A percentile compares a stretch with the other conserved stretches of the same genome.
Conservation (phyloP, 1,284 basidiomycete species). For the Sanghuangporus weigelae region DNA sequence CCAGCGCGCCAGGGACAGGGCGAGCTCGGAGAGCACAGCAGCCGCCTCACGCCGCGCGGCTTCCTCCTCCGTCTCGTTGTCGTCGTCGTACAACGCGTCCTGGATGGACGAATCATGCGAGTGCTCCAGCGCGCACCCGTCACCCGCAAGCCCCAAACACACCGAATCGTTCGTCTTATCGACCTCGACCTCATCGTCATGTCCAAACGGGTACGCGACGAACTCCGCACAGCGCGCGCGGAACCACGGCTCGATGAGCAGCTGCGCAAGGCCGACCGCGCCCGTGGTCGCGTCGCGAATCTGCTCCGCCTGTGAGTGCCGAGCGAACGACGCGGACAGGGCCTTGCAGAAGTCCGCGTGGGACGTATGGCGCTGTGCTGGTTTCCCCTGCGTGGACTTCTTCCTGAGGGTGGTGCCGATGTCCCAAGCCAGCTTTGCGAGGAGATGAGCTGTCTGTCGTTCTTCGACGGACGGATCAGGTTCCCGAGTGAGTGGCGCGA, state of each 20-base stretch:
- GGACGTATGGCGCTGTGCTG: conserved; percentile 40
- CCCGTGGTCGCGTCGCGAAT: conserved; percentile 60
- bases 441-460: conserved; percentile 26
- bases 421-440: conserved; percentile 54
- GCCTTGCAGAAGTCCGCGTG: conserved; percentile 67
- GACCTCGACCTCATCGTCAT: conserved; percentile 3
- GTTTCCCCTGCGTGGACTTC: conserved; percentile 26
- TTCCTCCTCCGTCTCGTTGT: not conserved
- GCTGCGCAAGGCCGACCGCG: conserved; percentile 58
- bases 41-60: conserved; percentile 6
- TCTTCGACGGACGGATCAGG: conserved; percentile 16
- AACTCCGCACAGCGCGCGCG: conserved; percentile 21
- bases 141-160: conserved; percentile 13
- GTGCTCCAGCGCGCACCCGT: conserved; percentile 12
- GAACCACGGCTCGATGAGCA: conserved; percentile 65
- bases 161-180: not conserved
- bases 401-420: conserved; percentile 9
- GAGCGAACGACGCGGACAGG: conserved; percentile 56
- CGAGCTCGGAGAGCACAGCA: conserved; percentile 6
- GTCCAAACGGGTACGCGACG: conserved; percentile 6
- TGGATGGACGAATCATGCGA: not conserved
- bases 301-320: conserved; percentile 30
- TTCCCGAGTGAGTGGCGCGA: not conserved
- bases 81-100: not conserved
- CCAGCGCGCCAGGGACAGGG: conserved; percentile 12